Base-by-base conservation (phyloP, 352 stramenopile genomes). In the Globisporangium yorkense region DNA sequence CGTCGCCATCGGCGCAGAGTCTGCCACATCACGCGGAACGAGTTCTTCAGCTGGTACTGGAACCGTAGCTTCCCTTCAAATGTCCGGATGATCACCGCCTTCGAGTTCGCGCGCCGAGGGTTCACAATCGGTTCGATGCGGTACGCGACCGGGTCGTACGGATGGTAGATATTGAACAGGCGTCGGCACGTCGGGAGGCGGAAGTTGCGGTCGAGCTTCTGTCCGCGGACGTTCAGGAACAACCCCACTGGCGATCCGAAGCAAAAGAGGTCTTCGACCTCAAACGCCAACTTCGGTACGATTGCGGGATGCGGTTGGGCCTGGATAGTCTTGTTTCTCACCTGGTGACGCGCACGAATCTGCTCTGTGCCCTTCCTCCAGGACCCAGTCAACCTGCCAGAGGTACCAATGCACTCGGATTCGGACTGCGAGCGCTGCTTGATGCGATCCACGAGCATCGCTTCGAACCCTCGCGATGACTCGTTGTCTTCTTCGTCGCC, bases 161-260 rank as follows among this genome's bases (percentile, higher is more conserved):
- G 92, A 66, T 98, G 89, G 63, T 97, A 98, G 39, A 98, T 96
- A 66, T 98, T 98, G 71, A 97, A 98, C 21, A 98, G 57, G 20
- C 79, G 74, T 13, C 66, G 66, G 63, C 87, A 96, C 8, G 85
- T 93, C 35, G 84, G 83, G 15, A 98, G 71, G 41, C 61, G 65
- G 52, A 94, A 96, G 33, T 78, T 58, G 2, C 66, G 69, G 39
- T 80, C 77, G 21, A 92, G 71, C 61, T 77, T 80, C 58, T 96
- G 81, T 0, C 94, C 92, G 18, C 89, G 84, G 4, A 98, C 89
- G 63, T 96, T 96, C 12, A 98, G 59, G 63, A 98, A 98, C 15
- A 98, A 68, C 10, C 89, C 89, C 53, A 97, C 83, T 0, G 92
- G 92, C 1, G 89, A 96, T 9, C 92, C 92, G 59, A 97, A 89